A percentile compares a stretch with the other conserved stretches of the same genome.
Evolutionary conservation across 805 yeast genomes (phyloP).

Genomic region (Saturnispora zaruensis): DNA sequence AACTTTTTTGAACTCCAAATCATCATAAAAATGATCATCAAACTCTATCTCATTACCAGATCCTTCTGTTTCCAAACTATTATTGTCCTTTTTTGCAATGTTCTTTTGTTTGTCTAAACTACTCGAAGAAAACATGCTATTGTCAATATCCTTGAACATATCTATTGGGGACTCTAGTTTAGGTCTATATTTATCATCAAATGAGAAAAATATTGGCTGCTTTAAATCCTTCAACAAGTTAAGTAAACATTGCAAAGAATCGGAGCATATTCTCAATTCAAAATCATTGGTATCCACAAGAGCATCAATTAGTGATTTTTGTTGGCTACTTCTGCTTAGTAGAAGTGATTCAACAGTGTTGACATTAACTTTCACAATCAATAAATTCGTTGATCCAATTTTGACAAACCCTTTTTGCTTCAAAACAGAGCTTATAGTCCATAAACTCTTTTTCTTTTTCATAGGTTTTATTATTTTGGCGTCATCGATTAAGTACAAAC

Average conservation of each 20-base stretch:
- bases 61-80: not conserved
- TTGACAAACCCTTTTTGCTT: constrained; percentile 42
- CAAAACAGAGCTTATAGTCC: constrained; percentile 36
- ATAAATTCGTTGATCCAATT: constrained; percentile 38
- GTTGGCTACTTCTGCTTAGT: constrained; percentile 8
- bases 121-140: constrained; percentile 21
- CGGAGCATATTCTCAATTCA: constrained; percentile 62
- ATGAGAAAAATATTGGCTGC: constrained; percentile 51
- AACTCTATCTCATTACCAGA: constrained; percentile 15
- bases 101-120: not conserved
- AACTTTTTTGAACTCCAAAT: constrained; percentile 1
- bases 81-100: not conserved
- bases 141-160: constrained; percentile 35
- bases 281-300: constrained; percentile 28
- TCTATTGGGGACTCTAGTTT: constrained; percentile 28
- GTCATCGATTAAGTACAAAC: constrained; percentile 61
- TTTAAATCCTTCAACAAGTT: constrained; percentile 67
- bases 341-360: constrained; percentile 7
- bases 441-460: constrained; percentile 18
- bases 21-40: constrained; percentile 25
- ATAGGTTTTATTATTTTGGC: constrained; percentile 26
- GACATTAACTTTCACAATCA: constrained; percentile 28
- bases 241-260: constrained; percentile 64
- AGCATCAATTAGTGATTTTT: constrained; percentile 15
- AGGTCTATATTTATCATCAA: constrained; percentile 48